phyloP scores from a whole-genome alignment of 345 rosid genomes.

The Diplotaxis tenuifolia region DNA sequence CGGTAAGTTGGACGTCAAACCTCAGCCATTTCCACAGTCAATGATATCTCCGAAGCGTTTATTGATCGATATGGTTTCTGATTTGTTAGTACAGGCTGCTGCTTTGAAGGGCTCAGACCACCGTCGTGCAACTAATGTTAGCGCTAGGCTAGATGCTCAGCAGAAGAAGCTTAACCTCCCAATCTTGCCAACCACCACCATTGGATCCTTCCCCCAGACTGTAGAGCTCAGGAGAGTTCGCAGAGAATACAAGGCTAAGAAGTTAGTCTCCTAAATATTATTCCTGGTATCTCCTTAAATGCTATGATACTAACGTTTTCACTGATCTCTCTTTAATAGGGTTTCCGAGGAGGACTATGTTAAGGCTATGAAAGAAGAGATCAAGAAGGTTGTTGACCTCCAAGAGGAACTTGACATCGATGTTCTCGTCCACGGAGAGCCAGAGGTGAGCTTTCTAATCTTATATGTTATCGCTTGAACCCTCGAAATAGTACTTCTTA shows the following conservation, averaged over 20 bases:
- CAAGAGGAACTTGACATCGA: slow-evolving; percentile 96
- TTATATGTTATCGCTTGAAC: not conserved
- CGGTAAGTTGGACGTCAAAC: slow-evolving; percentile 52
- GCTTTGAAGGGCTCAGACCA: slow-evolving; percentile 92
- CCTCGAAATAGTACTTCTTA: not conserved
- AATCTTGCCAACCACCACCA: slow-evolving; percentile 91
- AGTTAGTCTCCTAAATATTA: slow-evolving; percentile 42
- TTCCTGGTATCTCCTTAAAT: not conserved
- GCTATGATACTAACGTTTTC: slow-evolving; percentile 28
- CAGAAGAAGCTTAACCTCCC: slow-evolving; percentile 98
- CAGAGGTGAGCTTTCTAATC: slow-evolving; percentile 60
- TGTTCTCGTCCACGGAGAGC: slow-evolving; percentile 98
- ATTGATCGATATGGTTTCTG: not conserved
- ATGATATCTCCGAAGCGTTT: not conserved
- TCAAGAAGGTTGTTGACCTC: slow-evolving; percentile 85
- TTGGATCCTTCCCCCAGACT: slow-evolving; percentile 97
- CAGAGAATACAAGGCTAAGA: slow-evolving; percentile 96
- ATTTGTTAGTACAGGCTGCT: slow-evolving; percentile 67
- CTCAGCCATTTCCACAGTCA: slow-evolving; percentile 10
- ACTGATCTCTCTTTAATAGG: slow-evolving; percentile 44
- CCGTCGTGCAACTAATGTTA: slow-evolving; percentile 84
- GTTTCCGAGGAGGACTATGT: slow-evolving; percentile 83
- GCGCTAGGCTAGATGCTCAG: slow-evolving; percentile 84
- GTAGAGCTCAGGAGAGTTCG: slow-evolving; percentile 95
- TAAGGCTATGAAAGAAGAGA: slow-evolving; percentile 87